Percentiles rank a stretch among this genome's conserved stretches.
These are phyloP conservation scores for Trichoderma brevicompactum DNA, from an alignment of 2,329 filamentous ascomycete species.

Conservation along the genomic window DNA sequence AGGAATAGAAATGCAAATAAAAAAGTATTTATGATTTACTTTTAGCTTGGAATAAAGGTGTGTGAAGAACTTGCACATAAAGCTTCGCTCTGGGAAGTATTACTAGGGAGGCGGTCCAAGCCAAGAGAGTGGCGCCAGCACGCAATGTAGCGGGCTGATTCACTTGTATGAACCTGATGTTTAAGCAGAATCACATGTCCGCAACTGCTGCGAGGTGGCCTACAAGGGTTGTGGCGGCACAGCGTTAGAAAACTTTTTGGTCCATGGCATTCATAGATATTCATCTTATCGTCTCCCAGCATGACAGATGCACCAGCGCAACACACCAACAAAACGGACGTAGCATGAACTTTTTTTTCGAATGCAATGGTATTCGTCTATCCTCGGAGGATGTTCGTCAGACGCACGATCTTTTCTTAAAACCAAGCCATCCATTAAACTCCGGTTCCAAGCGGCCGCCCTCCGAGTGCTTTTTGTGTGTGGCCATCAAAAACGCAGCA, in stretches of 20 bases:
- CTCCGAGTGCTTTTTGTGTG: slow-evolving; percentile 46
- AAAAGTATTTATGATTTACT: slow-evolving; percentile 17
- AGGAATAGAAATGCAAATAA: slow-evolving; percentile 26
- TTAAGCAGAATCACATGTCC: background rate
- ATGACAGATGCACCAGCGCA: background rate
- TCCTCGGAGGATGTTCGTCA: slow-evolving; percentile 49
- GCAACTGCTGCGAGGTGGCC: background rate
- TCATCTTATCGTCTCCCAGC: slow-evolving; percentile 6
- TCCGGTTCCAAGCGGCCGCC: slow-evolving; percentile 52
- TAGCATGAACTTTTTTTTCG: slow-evolving; percentile 35
- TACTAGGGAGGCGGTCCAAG: background rate
- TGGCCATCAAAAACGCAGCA: slow-evolving; percentile 38
- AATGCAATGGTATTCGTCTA: slow-evolving; percentile 52
- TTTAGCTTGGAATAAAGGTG: background rate
- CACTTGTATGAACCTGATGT: background rate
- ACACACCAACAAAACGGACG: slow-evolving; percentile 1
- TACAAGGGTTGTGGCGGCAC: background rate
- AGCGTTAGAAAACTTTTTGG: background rate
- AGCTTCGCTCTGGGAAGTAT: background rate
- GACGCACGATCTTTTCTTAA: slow-evolving; percentile 48
- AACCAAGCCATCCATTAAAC: slow-evolving; percentile 53
- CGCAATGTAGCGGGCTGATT: background rate
- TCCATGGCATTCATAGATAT: slow-evolving; percentile 15
- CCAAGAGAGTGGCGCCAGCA: background rate
- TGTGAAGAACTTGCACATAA: too few relatives aligned